Base-by-base conservation (phyloP, 176 grass and related monocot genomes). In the Musa beccarii region DNA sequence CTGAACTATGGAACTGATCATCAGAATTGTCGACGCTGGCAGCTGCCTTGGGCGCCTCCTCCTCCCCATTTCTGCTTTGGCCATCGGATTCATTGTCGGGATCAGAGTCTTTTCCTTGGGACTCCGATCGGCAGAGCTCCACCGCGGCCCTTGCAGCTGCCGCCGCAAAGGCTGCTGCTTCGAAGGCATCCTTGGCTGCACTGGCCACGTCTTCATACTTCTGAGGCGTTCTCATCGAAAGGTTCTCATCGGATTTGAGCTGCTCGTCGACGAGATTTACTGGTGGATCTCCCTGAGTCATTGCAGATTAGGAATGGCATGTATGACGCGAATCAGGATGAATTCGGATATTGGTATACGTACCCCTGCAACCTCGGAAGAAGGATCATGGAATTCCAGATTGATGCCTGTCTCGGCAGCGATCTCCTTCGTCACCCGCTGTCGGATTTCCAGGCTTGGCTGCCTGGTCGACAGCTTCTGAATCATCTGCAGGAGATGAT, bases 101-200 rank as follows among this genome's bases (percentile, higher is more conserved):
- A 9, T 71, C 76, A 0, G 67, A 21, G 0, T 70, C 77, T 15
- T 69, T 72, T 21, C 72, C 83, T 29, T 54, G 52, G 54, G 68
- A 59, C 11, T 87, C 81, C 0, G 69, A 84, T 49, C 81, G 79
- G 53, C 90, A 94, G 50, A 99, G 88, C 74, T 91, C 88, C 65
- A 94, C 80, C 65, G 90, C 90, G 0, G 84, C 88, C 86, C 85
- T 99, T 23, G 90, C 95, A 20, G 95, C 95, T 9, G 86, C 90
- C 0, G 95, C 95, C 1, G 95, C 95, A 10, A 68, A 78, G 21
- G 84, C 88, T 2, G 95, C 95, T 2, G 88, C 91, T 11, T 89
- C 73, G 17, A 89, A 98, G 21, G 95, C 95, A 34, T 88, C 95
- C 81, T 91, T 88, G 29, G 95, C 90, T 2, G 95, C 95, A 1